Evolutionary conservation across 78 protist species (phyloP).

Genomic region (Dictyostelium brefeldianum): DNA sequence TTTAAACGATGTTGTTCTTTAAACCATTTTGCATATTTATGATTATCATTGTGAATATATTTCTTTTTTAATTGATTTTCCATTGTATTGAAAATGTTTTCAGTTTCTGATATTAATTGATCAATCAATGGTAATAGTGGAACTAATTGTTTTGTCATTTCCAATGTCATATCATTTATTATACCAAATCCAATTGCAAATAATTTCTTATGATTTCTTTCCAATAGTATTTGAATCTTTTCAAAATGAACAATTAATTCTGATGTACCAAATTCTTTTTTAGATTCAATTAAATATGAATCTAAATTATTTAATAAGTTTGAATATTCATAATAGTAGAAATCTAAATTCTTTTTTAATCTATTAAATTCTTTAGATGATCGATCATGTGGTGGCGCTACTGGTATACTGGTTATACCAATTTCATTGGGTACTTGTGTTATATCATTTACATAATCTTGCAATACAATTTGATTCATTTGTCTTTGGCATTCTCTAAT

Average conservation of each 20-base stretch:
- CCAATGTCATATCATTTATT: not conserved
- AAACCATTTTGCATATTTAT: constrained; percentile 1
- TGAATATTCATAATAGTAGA: not conserved
- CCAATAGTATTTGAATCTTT: constrained; percentile 1
- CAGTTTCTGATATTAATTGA: not conserved
- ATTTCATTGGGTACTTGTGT: not conserved
- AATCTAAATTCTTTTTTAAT: not conserved
- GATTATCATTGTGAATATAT: constrained; percentile 15
- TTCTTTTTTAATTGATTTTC: not conserved
- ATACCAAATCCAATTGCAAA: constrained; percentile 7
- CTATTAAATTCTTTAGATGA: not conserved
- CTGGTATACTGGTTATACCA: not conserved
- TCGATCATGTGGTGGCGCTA: not conserved
- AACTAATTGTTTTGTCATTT: not conserved
- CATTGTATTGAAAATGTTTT: constrained; percentile 9
- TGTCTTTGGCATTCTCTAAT: not conserved
- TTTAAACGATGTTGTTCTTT: not conserved
- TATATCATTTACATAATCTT: not conserved
- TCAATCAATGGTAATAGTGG: not conserved
- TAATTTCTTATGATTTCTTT: constrained; percentile 44
- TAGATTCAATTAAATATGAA: constrained; percentile 1
- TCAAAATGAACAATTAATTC: not conserved
- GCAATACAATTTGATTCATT: not conserved
- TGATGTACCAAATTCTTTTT: not conserved
- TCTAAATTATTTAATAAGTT: constrained; percentile 1